Percentiles rank a stretch among this genome's conserved stretches.
Conservation (phyloP, 2,329 filamentous ascomycete species). For the Orbilia oligospora region DNA sequence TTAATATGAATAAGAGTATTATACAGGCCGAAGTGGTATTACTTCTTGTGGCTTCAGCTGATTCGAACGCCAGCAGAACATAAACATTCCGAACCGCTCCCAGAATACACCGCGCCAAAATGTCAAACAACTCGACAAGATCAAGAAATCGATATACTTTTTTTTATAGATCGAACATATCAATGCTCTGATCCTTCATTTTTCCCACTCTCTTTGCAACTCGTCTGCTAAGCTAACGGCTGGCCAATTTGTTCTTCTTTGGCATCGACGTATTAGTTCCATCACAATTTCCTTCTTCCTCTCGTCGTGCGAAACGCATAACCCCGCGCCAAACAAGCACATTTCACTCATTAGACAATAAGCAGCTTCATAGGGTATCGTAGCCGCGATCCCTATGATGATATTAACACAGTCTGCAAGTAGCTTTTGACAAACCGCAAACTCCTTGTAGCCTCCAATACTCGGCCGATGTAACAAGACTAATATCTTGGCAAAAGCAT, state of each 20-base stretch:
- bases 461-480: conserved; percentile 72
- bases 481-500: conserved; percentile 72
- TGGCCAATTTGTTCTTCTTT: conserved; percentile 68
- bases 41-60: not conserved
- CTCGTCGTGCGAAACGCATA: conserved; percentile 67
- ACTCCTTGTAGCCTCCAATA: conserved; percentile 70
- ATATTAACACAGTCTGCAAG: conserved; percentile 70
- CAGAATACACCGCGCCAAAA: conserved; percentile 8
- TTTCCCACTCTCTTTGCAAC: conserved; percentile 65
- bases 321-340: conserved; percentile 68
- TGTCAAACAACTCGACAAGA: not conserved
- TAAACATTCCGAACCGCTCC: conserved; percentile 2
- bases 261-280: conserved; percentile 67
- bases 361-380: conserved; percentile 67
- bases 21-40: not conserved
- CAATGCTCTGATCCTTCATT: conserved; percentile 11
- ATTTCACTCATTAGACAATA: conserved; percentile 69
- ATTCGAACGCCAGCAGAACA: not conserved
- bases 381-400: conserved; percentile 71
- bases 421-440: conserved; percentile 68
- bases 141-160: not conserved
- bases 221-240: conserved; percentile 65
- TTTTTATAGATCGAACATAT: not conserved
- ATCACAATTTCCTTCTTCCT: conserved; percentile 67
- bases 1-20: not conserved